Conservation (phyloP, 78 protist species). For the Bodo saltans region DNA sequence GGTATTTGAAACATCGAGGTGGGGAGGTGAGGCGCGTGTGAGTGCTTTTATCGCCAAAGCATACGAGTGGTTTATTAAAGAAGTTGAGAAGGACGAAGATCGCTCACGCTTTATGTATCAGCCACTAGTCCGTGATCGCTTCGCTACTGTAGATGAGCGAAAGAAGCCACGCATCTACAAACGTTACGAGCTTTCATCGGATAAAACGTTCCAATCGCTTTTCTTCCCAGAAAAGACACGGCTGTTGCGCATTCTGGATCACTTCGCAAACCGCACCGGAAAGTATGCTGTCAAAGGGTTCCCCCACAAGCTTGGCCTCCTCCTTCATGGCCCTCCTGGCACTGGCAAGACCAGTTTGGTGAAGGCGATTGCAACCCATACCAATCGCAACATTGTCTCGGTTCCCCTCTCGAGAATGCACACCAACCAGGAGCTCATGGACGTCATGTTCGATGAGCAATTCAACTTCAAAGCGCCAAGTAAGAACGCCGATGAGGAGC, state of each 20-base stretch:
- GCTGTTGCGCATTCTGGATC: not conserved
- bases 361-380: constrained; percentile 44
- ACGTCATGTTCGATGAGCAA: not conserved
- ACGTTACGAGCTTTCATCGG: not conserved
- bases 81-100: not conserved
- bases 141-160: not conserved
- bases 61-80: not conserved
- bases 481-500: not conserved
- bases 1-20: not conserved
- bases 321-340: constrained; percentile 71
- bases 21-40: not conserved
- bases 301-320: constrained; percentile 59
- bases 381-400: constrained; percentile 36
- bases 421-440: constrained; percentile 42
- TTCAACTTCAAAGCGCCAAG: not conserved
- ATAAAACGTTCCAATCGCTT: not conserved
- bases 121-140: not conserved
- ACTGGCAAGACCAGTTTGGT: constrained; percentile 57
- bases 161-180: not conserved
- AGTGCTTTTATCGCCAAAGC: not conserved
- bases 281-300: constrained; percentile 32
- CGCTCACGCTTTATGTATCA: not conserved
- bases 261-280: not conserved
- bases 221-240: not conserved
- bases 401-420: constrained; percentile 26